Evolutionary conservation across 495 filamentous ascomycete genomes (phyloP), one percentile per base, ranked within the genome.

Genomic region (Tricharina praecox): DNA sequence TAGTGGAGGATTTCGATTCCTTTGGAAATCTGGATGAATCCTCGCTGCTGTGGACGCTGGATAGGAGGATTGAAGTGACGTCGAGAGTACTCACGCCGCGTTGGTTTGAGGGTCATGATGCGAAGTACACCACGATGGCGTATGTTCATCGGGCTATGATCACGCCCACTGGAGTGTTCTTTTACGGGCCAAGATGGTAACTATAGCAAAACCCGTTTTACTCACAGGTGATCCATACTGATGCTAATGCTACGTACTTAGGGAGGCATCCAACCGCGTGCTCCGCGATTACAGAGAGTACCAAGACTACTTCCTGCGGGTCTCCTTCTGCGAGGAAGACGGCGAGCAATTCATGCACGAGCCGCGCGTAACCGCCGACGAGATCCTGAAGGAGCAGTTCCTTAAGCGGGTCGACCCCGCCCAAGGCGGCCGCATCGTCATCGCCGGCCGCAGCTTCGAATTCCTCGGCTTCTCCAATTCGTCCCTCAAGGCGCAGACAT

Each of bases 391-490:
- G 2, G 45, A 44, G 0, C 70, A 81, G 28, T 85, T 79, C 64
- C 30, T 46, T 33, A 34, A 19, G 7, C 59, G 52, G 3, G n/a
- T 46, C 38, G 61, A 61, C 21, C 59, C 60, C 10, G 45, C 30
- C 2, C 45, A 28, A 2, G 58, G 64, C 1, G 73, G 71, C 0
- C 36, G 41, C 1, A 71, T 88, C 23, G 58, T 62, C 3, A 74
- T 90, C 33, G 79, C 70, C 11, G 81, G 76, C 3, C 15, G 45
- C 8, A 69, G 77, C 9, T 92, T 76, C 55, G 57, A 61, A 4
- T 88, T 88, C 54, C 65, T 88, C 0, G 84, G 83, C 1, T 92
- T 87, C 56, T 87, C 82, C 0, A 81, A 85, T 59, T 86, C 81
- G 0, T 85, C 81, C 0, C 67, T 92, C 23, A 67, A 81, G 8